phyloP scores from a whole-genome alignment of 139 green algal genomes.

The Tetraselmis chui region DNA sequence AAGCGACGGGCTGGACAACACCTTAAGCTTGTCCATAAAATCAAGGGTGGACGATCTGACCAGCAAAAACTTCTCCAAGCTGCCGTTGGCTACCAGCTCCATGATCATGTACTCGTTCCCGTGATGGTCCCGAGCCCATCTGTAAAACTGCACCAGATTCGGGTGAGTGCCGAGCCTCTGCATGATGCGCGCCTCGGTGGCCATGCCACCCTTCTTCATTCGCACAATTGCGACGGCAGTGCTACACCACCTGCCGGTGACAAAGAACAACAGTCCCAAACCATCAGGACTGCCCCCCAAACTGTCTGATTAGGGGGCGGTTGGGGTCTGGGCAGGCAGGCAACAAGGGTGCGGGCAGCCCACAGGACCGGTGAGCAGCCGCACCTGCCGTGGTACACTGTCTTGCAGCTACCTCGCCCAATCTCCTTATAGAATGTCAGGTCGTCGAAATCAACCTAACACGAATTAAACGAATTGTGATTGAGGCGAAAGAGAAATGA shows the following conservation, averaged over 20 bases:
- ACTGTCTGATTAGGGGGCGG: no score
- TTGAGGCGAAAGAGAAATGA: no score
- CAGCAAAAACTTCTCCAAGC: slow-evolving; percentile 34
- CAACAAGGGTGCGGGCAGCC: no score
- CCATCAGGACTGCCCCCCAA: no score
- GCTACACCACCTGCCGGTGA: slow-evolving; percentile 23
- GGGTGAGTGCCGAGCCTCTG: slow-evolving; percentile 41
- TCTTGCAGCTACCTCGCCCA: slow-evolving; percentile 12
- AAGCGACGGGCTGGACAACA: no score
- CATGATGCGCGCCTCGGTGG: slow-evolving; percentile 41
- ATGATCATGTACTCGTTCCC: slow-evolving; percentile 49
- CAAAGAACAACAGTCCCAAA: background rate
- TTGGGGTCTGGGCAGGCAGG: no score
- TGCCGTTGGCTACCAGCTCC: slow-evolving; percentile 40
- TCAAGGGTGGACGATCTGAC: background rate
- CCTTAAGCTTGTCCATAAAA: background rate
- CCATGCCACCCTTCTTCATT: slow-evolving; percentile 42
- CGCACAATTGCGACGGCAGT: slow-evolving; percentile 38
- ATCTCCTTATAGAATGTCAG: slow-evolving; percentile 5
- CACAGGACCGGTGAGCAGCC: no score
- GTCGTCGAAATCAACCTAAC: slow-evolving; percentile 6
- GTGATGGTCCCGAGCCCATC: slow-evolving; percentile 31
- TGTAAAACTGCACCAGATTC: slow-evolving; percentile 30
- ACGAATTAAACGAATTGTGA: no score
- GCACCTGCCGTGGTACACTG: slow-evolving; percentile 29